Evolutionary conservation across 139 green algal species (phyloP), one percentile per base, ranked within the genome.

Genomic region (Chlamydomonas incerta): DNA sequence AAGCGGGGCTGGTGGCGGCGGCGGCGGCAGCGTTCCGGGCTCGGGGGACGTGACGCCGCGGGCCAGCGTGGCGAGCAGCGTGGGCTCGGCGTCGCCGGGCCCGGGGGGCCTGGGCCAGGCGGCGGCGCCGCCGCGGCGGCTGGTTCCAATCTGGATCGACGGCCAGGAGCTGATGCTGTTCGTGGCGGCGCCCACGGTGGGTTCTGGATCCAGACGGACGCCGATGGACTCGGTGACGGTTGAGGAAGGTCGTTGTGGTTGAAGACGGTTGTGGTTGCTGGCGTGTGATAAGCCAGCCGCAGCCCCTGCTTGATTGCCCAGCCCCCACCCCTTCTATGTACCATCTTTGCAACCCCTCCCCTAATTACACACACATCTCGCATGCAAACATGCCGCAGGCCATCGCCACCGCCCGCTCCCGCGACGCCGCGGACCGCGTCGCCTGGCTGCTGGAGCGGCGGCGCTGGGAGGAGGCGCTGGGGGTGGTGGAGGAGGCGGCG

Each of bases 351-450:
- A n/a, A n/a, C n/a, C n/a, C n/a, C n/a, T n/a, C n/a, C n/a, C n/a
- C n/a, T n/a, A n/a, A n/a, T n/a, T n/a, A n/a, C n/a, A n/a, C n/a
- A n/a, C n/a, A n/a, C n/a, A n/a, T n/a, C n/a, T n/a, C n/a, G n/a
- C n/a, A n/a, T n/a, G n/a, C n/a, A n/a, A n/a, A n/a, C n/a, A n/a
- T 50, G 14, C 20, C 52, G 3, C 87, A 92, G 88, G 91, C 83
- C 58, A 90, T 97, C 31, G 83, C 96, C 50, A 90, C 95, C 60
- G 94, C 91, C 6, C 88, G 95, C 35, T 93, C 94, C 1, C 75
- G 95, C 3, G 96, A 98, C 68, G 86, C 87, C 4, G 87, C 93
- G 69, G 96, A 99, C 89, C 91, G 95, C 8, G 85, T 98, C 55
- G 65, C 52, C 0, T 99, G 97, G 97, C 89, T 99, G 65, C 79